These are phyloP conservation scores for Cymbopogon flexuosus DNA, from an alignment of 202 grass and related monocot genomes.

Conservation along the genomic window DNA sequence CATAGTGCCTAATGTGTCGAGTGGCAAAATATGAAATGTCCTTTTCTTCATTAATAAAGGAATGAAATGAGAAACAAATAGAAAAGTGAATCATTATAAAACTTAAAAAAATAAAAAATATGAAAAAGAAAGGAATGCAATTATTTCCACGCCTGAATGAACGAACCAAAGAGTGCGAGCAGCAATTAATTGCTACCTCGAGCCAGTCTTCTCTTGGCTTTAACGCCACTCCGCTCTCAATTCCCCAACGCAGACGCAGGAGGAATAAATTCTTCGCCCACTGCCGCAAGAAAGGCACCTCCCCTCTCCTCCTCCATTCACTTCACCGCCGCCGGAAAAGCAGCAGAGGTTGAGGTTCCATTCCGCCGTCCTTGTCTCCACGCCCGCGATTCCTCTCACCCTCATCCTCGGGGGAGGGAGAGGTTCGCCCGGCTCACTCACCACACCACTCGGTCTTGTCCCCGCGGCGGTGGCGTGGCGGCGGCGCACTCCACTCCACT, in stretches of 20 bases:
- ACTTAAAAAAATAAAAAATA: background rate
- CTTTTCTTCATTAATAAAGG: too few relatives aligned
- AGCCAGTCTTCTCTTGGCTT: conserved; percentile 14
- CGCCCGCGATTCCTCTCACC: background rate
- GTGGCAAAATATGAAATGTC: too few relatives aligned
- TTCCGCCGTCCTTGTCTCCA: conserved; percentile 9
- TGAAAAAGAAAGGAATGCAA: background rate
- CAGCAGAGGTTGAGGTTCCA: background rate
- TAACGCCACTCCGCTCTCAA: background rate
- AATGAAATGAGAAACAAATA: background rate
- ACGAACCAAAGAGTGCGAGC: background rate
- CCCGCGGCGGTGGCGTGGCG: background rate
- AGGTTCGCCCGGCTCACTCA: background rate
- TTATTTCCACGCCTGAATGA: background rate
- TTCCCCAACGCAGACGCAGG: background rate
- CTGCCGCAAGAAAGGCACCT: conserved; percentile 33
- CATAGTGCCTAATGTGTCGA: too few relatives aligned
- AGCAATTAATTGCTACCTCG: background rate
- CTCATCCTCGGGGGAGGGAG: background rate
- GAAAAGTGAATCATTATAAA: background rate
- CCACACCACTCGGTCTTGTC: background rate
- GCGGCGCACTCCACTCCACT: background rate
- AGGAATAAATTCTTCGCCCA: conserved; percentile 41
- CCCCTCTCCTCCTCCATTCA: background rate
- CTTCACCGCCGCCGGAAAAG: conserved; percentile 17